A percentile compares a stretch with the other conserved stretches of the same genome.
Evolutionary conservation across 2,329 filamentous ascomycete genomes (phyloP).

Genomic region (Dothideomycetes sp.): DNA sequence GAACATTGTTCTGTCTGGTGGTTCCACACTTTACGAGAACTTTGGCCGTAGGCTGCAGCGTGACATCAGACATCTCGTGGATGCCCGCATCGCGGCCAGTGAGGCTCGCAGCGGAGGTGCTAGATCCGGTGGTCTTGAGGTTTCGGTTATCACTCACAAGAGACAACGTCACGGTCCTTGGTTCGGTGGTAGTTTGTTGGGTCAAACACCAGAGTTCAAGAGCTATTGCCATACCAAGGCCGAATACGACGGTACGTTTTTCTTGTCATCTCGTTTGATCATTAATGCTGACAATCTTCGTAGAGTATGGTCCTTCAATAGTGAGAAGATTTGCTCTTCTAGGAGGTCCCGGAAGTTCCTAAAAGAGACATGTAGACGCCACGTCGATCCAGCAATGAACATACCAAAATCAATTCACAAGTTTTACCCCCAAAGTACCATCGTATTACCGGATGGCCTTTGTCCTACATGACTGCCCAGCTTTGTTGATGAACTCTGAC

Average conservation of each 20-base stretch:
- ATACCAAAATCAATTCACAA: too few species aligned
- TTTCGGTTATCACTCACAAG: conserved; percentile 96
- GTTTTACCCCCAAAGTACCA: too few species aligned
- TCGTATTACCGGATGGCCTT: too few species aligned
- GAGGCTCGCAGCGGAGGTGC: conserved; percentile 87
- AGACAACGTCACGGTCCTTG: conserved; percentile 93
- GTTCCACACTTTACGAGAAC: conserved; percentile 96
- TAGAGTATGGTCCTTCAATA: conserved; percentile 93
- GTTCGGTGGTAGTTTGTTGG: conserved; percentile 94
- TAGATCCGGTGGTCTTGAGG: conserved; percentile 86
- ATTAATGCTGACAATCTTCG: conserved; percentile 25
- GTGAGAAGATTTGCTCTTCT: conserved; percentile 88
- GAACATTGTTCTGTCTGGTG: conserved; percentile 97
- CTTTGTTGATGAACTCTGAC: too few species aligned
- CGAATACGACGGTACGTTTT: conserved; percentile 59
- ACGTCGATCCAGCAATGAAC: too few species aligned
- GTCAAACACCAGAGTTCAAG: conserved; percentile 95
- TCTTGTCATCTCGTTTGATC: neutral
- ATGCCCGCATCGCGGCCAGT: conserved; percentile 83
- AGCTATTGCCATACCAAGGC: conserved; percentile 84
- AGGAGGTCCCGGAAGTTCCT: conserved; percentile 80
- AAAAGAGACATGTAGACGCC: conserved; percentile 18
- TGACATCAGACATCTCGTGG: conserved; percentile 93
- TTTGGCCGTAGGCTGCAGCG: conserved; percentile 92
- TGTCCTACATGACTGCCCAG: too few species aligned